Evolutionary conservation across 179 eudicot genomes (phyloP).

Genomic region (Patellifolia procumbens): DNA sequence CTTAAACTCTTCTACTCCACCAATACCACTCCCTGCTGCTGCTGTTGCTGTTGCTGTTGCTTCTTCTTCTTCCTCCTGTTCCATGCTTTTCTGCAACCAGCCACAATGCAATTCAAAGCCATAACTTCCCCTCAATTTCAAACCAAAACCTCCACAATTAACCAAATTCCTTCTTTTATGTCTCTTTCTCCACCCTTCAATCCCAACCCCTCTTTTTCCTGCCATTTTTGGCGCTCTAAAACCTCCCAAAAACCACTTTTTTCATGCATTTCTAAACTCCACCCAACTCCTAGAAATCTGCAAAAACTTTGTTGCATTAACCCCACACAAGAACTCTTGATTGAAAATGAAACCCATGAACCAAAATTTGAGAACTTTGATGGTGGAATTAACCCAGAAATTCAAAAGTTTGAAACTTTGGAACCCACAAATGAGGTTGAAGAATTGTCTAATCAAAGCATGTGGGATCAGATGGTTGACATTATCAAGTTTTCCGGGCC

Average conservation of each 20-base stretch:
- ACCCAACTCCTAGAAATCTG: neutral
- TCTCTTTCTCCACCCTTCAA: too few species aligned
- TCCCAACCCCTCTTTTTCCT: conserved; percentile 4
- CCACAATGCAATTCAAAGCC: conserved; percentile 32
- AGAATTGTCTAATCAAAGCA: conserved; percentile 43
- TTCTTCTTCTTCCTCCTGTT: neutral
- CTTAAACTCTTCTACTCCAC: neutral
- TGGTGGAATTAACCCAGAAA: conserved; percentile 1
- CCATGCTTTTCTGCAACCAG: neutral
- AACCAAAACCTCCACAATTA: neutral
- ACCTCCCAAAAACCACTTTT: conserved; percentile 4
- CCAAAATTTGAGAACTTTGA: conserved; percentile 2
- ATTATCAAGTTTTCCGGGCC: conserved; percentile 91
- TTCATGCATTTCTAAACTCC: conserved; percentile 5
- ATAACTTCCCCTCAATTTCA: conserved; percentile 3
- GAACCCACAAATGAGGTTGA: conserved; percentile 19
- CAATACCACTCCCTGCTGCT: neutral
- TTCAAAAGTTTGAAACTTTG: neutral
- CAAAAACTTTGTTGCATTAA: conserved; percentile 28
- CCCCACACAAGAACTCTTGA: conserved; percentile 29
- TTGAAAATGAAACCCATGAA: conserved; percentile 22
- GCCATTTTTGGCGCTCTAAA: neutral
- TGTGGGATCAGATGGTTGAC: conserved; percentile 75
- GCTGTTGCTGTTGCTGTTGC: neutral
- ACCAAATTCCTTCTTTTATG: neutral